phyloP scores from a whole-genome alignment of 1,139 yeast species.

The Pichia terricola region DNA sequence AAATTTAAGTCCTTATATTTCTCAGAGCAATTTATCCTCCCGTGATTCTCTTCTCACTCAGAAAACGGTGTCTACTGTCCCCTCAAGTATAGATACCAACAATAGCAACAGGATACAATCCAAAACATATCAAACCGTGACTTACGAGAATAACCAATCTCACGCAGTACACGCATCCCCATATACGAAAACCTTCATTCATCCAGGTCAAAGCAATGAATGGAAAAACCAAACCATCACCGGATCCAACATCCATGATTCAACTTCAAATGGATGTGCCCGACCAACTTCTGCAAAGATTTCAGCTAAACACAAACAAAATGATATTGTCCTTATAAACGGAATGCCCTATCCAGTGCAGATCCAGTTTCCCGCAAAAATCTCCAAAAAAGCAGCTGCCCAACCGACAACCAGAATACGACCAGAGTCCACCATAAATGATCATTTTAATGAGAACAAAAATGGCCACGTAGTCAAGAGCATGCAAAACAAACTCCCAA shows the following conservation, averaged over 20 bases:
- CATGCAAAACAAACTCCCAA: too few species aligned
- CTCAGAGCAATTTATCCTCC: slow-evolving; percentile 3
- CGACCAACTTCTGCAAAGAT: slow-evolving; percentile 5
- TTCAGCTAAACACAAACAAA: slow-evolving; percentile 6
- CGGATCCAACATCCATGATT: too few species aligned
- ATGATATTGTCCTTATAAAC: slow-evolving; percentile 17
- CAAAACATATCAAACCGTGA: too few species aligned
- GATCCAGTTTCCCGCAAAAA: slow-evolving; percentile 21
- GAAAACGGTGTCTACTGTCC: slow-evolving; percentile 1
- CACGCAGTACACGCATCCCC: too few species aligned
- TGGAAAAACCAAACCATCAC: too few species aligned
- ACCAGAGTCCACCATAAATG: too few species aligned
- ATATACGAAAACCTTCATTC: too few species aligned
- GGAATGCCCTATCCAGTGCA: slow-evolving; percentile 22
- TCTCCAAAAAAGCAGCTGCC: slow-evolving; percentile 8
- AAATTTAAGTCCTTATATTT: neutral
- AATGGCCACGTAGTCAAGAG: too few species aligned
- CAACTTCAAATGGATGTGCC: neutral
- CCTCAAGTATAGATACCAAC: neutral
- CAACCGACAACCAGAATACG: too few species aligned
- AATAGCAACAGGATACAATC: neutral
- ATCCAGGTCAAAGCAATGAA: too few species aligned
- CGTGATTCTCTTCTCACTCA: slow-evolving; percentile 6
- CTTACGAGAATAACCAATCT: too few species aligned
- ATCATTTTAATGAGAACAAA: too few species aligned